Evolutionary conservation across 805 yeast species (phyloP).

Genomic region (Kuraishia ogatae): DNA sequence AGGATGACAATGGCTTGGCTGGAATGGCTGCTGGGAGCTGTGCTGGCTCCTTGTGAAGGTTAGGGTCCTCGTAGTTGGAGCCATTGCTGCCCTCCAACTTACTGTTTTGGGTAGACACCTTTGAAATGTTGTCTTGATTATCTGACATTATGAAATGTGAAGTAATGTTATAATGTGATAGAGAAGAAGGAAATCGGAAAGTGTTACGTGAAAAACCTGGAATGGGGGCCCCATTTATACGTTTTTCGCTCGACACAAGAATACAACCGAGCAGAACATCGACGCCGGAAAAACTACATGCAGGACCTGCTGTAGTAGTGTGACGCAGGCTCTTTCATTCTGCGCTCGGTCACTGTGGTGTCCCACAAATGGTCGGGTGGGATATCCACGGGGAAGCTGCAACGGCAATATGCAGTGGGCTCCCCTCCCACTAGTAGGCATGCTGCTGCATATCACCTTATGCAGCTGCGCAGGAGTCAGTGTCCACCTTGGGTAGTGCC

Average conservation of each 20-base stretch:
- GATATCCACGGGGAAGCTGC: background rate
- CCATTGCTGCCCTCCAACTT: background rate
- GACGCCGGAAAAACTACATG: background rate
- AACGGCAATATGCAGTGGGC: background rate
- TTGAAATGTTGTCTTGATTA: background rate
- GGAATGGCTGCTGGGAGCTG: constrained; percentile 8
- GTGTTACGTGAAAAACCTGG: background rate
- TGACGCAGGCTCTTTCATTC: background rate
- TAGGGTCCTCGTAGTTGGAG: background rate
- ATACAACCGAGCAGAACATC: background rate
- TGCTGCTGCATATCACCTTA: background rate
- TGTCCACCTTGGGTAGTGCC: background rate
- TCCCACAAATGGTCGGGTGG: background rate
- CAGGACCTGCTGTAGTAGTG: background rate
- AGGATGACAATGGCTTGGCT: constrained; percentile 15
- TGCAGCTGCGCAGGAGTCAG: background rate
- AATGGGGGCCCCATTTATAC: background rate
- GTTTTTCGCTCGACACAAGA: background rate
- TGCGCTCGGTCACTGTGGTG: background rate
- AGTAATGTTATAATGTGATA: background rate
- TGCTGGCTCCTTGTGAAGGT: background rate
- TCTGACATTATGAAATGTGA: background rate
- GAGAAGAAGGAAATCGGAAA: background rate
- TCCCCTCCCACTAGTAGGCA: background rate
- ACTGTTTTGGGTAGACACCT: background rate